Percentiles rank a stretch among this genome's conserved stretches.
phyloP scores from a whole-genome alignment of 129 eudicot genomes.

The Rutidosis leptorrhynchoides region DNA sequence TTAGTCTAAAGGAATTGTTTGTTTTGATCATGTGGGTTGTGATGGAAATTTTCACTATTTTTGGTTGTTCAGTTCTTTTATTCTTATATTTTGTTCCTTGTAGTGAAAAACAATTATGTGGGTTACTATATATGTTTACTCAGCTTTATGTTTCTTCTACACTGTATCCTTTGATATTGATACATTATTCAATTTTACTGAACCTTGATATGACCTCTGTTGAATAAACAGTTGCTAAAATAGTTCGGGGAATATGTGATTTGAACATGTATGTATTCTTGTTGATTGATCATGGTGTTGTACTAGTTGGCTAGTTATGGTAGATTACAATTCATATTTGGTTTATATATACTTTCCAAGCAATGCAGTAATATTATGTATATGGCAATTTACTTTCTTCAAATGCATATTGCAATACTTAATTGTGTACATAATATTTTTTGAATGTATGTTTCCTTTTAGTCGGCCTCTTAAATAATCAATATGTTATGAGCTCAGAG shows the following conservation, averaged over 20 bases:
- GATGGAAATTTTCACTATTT: constrained; percentile 40
- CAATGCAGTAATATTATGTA: too few relatives aligned
- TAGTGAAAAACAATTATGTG: constrained; percentile 26
- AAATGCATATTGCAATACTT: too few relatives aligned
- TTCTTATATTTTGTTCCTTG: constrained; percentile 32
- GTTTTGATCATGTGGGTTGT: constrained; percentile 15
- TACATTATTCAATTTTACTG: constrained; percentile 7
- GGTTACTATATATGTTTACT: constrained; percentile 31
- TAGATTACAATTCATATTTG: too few relatives aligned
- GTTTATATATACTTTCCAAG: too few relatives aligned
- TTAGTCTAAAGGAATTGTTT: constrained; percentile 39
- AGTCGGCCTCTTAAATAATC: too few relatives aligned
- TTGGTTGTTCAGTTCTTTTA: constrained; percentile 36
- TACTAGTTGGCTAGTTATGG: background rate
- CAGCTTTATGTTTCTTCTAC: constrained; percentile 28
- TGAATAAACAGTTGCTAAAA: constrained; percentile 14
- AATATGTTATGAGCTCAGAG: too few relatives aligned
- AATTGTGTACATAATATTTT: too few relatives aligned
- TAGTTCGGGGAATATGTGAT: constrained; percentile 13
- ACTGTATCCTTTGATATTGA: constrained; percentile 36
- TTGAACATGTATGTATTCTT: constrained; percentile 18
- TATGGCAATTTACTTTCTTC: too few relatives aligned
- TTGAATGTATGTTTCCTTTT: too few relatives aligned
- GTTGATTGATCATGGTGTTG: constrained; percentile 14
- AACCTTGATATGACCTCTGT: constrained; percentile 25